phyloP scores from a whole-genome alignment of 257 asterid species.

The Henckelia pumila region DNA sequence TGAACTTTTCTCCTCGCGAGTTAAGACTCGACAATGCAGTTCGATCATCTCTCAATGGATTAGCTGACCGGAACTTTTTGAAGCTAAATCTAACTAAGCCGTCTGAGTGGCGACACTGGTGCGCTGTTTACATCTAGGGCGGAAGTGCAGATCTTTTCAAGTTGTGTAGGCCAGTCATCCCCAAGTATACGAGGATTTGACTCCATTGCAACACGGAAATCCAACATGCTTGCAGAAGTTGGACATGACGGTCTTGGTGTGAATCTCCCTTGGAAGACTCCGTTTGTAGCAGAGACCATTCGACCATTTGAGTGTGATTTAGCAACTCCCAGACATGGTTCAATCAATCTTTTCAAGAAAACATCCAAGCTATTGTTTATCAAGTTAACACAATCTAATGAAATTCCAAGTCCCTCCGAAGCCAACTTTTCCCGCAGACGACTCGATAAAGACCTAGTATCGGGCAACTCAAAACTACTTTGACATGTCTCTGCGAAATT shows the following conservation, averaged over 20 bases:
- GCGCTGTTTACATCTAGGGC: constrained; percentile 32
- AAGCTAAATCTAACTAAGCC: not conserved
- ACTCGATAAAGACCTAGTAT: constrained; percentile 42
- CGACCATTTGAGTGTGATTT: constrained; percentile 32
- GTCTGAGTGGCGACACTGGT: not conserved
- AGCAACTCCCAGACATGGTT: constrained; percentile 60
- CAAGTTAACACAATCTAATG: constrained; percentile 63
- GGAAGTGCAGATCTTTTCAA: constrained; percentile 60
- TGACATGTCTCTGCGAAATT: constrained; percentile 37
- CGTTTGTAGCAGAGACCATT: constrained; percentile 23
- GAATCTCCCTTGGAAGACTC: constrained; percentile 22
- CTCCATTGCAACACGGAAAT: constrained; percentile 78
- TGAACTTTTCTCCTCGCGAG: not conserved
- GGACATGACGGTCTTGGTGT: constrained; percentile 25
- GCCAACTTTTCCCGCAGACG: constrained; percentile 62
- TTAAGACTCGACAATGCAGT: not conserved
- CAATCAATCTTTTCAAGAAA: constrained; percentile 60
- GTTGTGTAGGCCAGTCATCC: constrained; percentile 64
- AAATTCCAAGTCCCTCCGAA: constrained; percentile 59
- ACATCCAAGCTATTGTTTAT: constrained; percentile 63
- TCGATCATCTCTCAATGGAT: no score
- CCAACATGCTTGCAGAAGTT: constrained; percentile 38
- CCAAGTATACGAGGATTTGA: constrained; percentile 67
- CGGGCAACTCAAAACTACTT: constrained; percentile 52
- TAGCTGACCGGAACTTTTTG: not conserved